These are phyloP conservation scores for Coemansia sp. DNA, from an alignment of 192 early-diverging fungal genomes.

Conservation along the genomic window DNA sequence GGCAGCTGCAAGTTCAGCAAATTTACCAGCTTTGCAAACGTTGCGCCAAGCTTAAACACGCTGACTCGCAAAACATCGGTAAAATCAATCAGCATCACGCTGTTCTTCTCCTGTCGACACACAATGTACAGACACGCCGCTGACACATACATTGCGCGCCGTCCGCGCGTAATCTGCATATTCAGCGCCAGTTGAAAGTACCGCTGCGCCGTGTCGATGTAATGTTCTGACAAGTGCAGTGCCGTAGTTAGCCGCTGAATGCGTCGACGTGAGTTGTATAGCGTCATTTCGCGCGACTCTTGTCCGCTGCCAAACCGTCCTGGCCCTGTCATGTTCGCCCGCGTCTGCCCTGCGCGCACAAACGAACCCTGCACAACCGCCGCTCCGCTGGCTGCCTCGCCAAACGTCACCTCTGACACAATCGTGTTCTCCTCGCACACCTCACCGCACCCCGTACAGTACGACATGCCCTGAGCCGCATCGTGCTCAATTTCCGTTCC, in stretches of 20 bases:
- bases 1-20: slow-evolving; percentile 65
- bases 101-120: slow-evolving; percentile 78
- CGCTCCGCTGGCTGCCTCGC: slow-evolving; percentile 81
- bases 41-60: slow-evolving; percentile 84
- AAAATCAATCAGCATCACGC: slow-evolving; percentile 96
- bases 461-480: slow-evolving; percentile 67
- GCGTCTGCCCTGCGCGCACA: slow-evolving; percentile 66
- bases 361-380: slow-evolving; percentile 75
- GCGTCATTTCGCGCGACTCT: slow-evolving; percentile 69
- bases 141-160: slow-evolving; percentile 71
- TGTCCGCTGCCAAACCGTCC: slow-evolving; percentile 52
- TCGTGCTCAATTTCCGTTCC: slow-evolving; percentile 68
- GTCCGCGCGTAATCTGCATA: slow-evolving; percentile 80
- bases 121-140: slow-evolving; percentile 91
- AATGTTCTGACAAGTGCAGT: slow-evolving; percentile 70
- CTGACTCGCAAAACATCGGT: slow-evolving; percentile 80
- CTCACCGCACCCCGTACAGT: slow-evolving; percentile 63
- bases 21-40: slow-evolving; percentile 75
- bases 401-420: slow-evolving; percentile 88
- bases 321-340: slow-evolving; percentile 49
- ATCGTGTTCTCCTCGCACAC: slow-evolving; percentile 93
- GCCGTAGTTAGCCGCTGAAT: slow-evolving; percentile 75
- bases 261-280: slow-evolving; percentile 67
- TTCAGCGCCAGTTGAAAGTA: slow-evolving; percentile 82
- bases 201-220: slow-evolving; percentile 78